Percentiles rank a stretch among this genome's conserved stretches.
Evolutionary conservation across 176 grass and related monocot genomes (phyloP).

Genomic region (Carex myosuroides): DNA sequence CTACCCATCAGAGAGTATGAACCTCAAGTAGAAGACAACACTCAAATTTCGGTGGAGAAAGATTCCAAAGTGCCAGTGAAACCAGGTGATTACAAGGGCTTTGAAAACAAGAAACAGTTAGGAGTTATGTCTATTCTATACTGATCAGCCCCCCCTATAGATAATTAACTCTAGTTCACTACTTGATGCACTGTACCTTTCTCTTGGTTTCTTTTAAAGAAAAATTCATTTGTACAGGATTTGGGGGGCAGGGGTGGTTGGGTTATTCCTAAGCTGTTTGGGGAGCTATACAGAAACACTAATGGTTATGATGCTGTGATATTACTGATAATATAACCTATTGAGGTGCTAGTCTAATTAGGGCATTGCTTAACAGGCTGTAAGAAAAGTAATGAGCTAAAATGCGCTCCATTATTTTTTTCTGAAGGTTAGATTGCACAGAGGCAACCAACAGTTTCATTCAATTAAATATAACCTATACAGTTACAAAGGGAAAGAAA

Average conservation of each 20-base stretch:
- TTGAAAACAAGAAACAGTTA: background rate
- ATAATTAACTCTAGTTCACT: background rate
- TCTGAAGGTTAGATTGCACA: background rate
- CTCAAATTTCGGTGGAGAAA: background rate
- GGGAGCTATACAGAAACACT: background rate
- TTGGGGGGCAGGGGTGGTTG: background rate
- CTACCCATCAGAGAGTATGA: conserved; percentile 26
- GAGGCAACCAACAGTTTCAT: background rate
- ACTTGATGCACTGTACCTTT: background rate
- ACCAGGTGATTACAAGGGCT: background rate
- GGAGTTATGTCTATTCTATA: background rate
- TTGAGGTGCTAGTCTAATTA: background rate
- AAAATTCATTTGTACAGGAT: background rate
- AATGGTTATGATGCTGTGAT: background rate
- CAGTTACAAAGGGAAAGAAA: background rate
- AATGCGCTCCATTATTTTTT: too few relatives aligned
- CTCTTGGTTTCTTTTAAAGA: background rate
- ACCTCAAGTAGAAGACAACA: background rate
- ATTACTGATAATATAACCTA: background rate
- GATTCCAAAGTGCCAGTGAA: background rate
- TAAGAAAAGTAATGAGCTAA: too few relatives aligned
- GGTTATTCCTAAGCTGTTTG: background rate
- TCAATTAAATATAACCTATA: background rate
- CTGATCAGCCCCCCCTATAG: background rate
- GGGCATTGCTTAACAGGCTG: too few relatives aligned